phyloP scores from a whole-genome alignment of 2,329 filamentous ascomycete species.

The Metarhizium anisopliae region DNA sequence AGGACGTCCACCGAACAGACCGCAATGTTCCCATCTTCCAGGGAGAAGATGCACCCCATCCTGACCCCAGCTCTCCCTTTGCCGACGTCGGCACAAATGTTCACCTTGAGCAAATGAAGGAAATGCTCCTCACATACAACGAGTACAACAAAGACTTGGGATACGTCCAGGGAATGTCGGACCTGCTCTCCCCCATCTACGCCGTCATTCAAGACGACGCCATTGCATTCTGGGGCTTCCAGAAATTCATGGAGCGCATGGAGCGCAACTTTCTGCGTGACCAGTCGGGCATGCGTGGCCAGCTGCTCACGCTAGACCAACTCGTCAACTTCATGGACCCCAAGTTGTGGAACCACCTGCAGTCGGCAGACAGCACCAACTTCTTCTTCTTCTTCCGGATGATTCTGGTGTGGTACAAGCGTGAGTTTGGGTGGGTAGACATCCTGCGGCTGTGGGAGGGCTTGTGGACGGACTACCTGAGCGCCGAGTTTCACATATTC shows the following conservation, averaged over 20 bases:
- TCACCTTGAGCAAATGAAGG: constrained; percentile 97
- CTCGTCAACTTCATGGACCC: constrained; percentile 96
- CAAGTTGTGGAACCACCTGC: constrained; percentile 81
- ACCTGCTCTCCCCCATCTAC: constrained; percentile 90
- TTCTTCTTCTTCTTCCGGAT: constrained; percentile 99
- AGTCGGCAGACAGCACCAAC: constrained; percentile 88
- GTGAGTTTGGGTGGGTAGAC: constrained; percentile 87
- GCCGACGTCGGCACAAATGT: constrained; percentile 90
- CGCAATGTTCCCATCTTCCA: constrained; percentile 91
- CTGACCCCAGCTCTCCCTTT: constrained; percentile 91
- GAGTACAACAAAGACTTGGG: constrained; percentile 94
- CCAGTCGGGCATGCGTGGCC: constrained; percentile 90
- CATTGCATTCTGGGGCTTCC: constrained; percentile 93
- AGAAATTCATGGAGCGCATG: constrained; percentile 95
- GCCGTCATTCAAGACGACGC: constrained; percentile 97
- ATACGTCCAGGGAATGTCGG: constrained; percentile 98
- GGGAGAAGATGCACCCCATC: constrained; percentile 92
- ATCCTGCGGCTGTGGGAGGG: constrained; percentile 84
- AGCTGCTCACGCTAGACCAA: constrained; percentile 85
- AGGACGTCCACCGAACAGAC: constrained; percentile 96
- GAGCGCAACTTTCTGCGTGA: constrained; percentile 94
- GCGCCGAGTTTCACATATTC: constrained; percentile 88
- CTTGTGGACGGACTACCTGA: constrained; percentile 88
- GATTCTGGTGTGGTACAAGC: constrained; percentile 97
- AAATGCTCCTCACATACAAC: constrained; percentile 97